These are phyloP conservation scores for Daldinia eschscholtzii DNA, from an alignment of 2,329 filamentous ascomycete genomes.

Conservation along the genomic window DNA sequence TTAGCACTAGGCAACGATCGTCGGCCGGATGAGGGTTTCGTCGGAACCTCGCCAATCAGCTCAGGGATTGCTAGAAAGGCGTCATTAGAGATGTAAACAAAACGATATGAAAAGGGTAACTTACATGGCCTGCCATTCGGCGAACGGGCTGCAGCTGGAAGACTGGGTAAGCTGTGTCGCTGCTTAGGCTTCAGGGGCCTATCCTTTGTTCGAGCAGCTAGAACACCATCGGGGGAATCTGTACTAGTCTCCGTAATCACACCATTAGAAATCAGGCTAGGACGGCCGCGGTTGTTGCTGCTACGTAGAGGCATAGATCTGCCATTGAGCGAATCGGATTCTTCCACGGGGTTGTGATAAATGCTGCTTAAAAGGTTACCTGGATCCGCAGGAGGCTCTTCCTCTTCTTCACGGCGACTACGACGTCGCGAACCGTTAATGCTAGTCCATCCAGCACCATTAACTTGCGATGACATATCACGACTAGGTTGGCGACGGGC, in stretches of 20 bases:
- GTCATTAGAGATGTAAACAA: slow-evolving; percentile 34
- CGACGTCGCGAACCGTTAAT: slow-evolving; percentile 50
- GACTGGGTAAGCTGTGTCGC: slow-evolving; percentile 50
- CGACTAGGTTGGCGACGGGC: slow-evolving; percentile 31
- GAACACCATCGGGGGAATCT: slow-evolving; percentile 16
- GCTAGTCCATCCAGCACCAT: slow-evolving; percentile 50
- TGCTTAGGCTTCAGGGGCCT: slow-evolving; percentile 49
- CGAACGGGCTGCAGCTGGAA: slow-evolving; percentile 38
- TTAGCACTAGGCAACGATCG: slow-evolving; percentile 51
- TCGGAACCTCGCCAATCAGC: slow-evolving; percentile 42
- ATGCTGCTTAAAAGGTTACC: slow-evolving; percentile 52
- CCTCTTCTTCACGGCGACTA: slow-evolving; percentile 48
- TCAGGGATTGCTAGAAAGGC: slow-evolving; percentile 38
- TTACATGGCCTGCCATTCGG: slow-evolving; percentile 39
- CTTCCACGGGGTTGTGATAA: slow-evolving; percentile 53
- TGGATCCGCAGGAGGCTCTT: slow-evolving; percentile 49
- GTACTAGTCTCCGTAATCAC: slow-evolving; percentile 35
- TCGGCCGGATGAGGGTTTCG: slow-evolving; percentile 48
- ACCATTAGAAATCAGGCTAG: slow-evolving; percentile 31
- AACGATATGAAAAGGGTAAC: slow-evolving; percentile 1
- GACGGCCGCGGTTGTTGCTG: slow-evolving; percentile 32
- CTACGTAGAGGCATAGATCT: slow-evolving; percentile 46
- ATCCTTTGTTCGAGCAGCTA: slow-evolving; percentile 30
- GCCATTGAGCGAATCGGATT: slow-evolving; percentile 42
- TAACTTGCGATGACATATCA: slow-evolving; percentile 38